Evolutionary conservation across 2,329 filamentous ascomycete species (phyloP), one percentile per base, ranked within the genome.

Genomic region (Coniella lustricola): DNA sequence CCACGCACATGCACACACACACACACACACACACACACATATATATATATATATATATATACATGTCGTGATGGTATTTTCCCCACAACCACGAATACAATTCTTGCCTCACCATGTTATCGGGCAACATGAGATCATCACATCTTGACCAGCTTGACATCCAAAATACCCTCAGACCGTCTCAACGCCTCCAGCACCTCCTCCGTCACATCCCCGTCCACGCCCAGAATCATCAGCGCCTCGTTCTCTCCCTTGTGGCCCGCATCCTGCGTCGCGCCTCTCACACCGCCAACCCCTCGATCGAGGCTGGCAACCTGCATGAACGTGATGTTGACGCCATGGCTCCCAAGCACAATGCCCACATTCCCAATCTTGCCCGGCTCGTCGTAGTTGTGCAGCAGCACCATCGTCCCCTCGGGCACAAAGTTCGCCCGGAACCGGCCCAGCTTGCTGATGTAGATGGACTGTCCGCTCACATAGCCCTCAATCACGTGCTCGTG

Each of bases 341-440:
- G 77, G 33, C 73, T 74, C 0, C 87, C 87, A 21, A 91, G 67
- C 44, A 82, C 74, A 50, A 75, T 82, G 1, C 87, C 87, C 3
- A 93, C 87, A 33, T 81, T 80, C 2, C 87, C 87, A 62, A 93
- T 91, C 71, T 90, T 90, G 10, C 87, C 87, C 0, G 85, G 85
- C 54, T 82, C 76, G 60, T 93, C 87, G 59, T 87, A 90, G 67
- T 91, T 91, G 60, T 88, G 79, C 58, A 88, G 77, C 51, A 91
- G 84, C n/a, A 90, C 71, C 50, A 91, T 64, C 0, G 80, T 87
- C 0, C 87, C 87, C 51, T 85, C 77, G 0, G 87, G 86, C 10
- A 79, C 73, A 55, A 93, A 91, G 4, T 79, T 81, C 0, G 85
- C 85, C 34, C 76, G 79, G 68, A 91, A 93, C 1, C 82, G 76